Base-by-base conservation (phyloP, 352 stramenopile genomes). In the Globisporangium polare region DNA sequence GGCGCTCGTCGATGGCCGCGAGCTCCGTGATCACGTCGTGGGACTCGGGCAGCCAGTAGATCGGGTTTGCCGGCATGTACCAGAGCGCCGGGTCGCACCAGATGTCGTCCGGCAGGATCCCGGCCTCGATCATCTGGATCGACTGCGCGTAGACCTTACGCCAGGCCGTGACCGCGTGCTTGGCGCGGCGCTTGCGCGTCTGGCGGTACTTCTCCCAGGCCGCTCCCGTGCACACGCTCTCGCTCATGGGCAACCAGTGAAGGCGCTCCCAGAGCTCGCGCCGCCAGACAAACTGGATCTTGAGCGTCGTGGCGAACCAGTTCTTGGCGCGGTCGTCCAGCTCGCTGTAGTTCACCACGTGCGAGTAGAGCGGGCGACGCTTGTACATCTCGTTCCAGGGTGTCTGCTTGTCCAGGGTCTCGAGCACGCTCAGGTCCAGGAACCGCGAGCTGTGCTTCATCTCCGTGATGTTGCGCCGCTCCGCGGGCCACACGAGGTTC, bases 251-350 rank as follows among this genome's bases (percentile, higher is more conserved):
- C 35, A 80, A 46, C 73, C 73, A 80, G 58, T 80, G 73, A 8
- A 80, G 67, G 5, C 73, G 73, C 37, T 80, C 73, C 73, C 73
- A 80, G 50, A 80, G 72, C 64, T 80, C 73, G 31, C 73, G 69
- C 10, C 73, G 73, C 62, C 69, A 73, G 33, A 74, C 62, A 56
- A 78, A 80, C 60, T 80, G 73, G 54, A 73, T 56, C n/a, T 71
- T 70, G n/a, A 80, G 62, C 47, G 63, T 71, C 20, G 61, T 55
- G 18, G 69, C 45, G 45, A 78, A 73, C 73, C 73, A 80, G 42
- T 50, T 47, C 27, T 66, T 51, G 3, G 60, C 69, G 10, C 63
- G 61, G 8, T 73, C 67, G n/a, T 57, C 39, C 8, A 80, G 39
- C n/a, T 50, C 37, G 1, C 42, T 33, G 49, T 62, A 66, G 65